Conservation (phyloP, 2,329 filamentous ascomycete species). For the Talaromyces sp. region DNA sequence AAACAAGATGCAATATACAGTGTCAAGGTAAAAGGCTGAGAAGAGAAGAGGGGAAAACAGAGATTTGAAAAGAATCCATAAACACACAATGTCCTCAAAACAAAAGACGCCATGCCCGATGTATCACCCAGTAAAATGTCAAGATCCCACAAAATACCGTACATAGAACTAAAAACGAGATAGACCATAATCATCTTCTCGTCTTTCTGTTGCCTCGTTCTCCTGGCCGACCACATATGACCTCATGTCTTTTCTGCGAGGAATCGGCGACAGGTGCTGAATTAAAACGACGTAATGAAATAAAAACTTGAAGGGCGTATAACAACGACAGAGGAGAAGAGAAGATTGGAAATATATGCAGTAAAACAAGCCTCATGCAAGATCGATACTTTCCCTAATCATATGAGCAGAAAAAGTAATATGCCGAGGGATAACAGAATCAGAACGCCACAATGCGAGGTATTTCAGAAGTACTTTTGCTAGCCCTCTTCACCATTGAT, state of each 20-base stretch:
- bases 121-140: constrained; percentile 8
- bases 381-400: background rate
- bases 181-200: background rate
- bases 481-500: background rate
- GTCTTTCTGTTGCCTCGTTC: constrained; percentile 2
- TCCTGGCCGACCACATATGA: constrained; percentile 8
- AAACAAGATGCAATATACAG: background rate
- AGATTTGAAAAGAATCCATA: background rate
- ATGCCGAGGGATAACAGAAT: background rate
- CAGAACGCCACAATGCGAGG: background rate
- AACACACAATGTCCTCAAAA: background rate
- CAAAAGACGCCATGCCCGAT: constrained; percentile 12
- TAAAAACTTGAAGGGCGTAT: background rate
- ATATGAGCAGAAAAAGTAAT: background rate
- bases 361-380: constrained; percentile 2
- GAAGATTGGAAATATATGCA: constrained; percentile 1
- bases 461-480: background rate
- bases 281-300: background rate
- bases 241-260: background rate
- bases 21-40: background rate
- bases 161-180: background rate
- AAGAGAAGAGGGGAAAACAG: background rate
- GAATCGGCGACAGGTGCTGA: background rate
- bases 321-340: constrained; percentile 12
- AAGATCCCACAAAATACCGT: constrained; percentile 9